These are phyloP conservation scores for Tolypocladium capitatum DNA, from an alignment of 2,329 filamentous ascomycete genomes.

Conservation along the genomic window DNA sequence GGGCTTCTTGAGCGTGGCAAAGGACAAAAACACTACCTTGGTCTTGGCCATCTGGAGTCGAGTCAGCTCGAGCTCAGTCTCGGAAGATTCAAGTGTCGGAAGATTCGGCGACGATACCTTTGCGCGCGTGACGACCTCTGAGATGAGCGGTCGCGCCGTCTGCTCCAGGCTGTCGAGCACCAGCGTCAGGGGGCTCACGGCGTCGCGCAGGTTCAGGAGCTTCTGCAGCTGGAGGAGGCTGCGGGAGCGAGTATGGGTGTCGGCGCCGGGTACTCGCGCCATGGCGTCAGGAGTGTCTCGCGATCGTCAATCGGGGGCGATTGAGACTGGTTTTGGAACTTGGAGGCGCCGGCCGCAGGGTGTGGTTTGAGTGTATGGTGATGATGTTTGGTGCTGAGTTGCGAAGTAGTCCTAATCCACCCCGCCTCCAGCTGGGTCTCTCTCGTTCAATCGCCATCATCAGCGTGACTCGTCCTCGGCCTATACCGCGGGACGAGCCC, in stretches of 20 bases:
- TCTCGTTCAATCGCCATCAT: no score
- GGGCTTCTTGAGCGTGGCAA: conserved; percentile 56
- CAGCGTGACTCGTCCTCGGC: no score
- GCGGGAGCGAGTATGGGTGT: conserved; percentile 64
- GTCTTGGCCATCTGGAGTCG: conserved; percentile 41
- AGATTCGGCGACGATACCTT: conserved; percentile 35
- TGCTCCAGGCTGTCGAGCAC: conserved; percentile 79
- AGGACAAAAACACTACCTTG: conserved; percentile 65
- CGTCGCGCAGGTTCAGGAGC: conserved; percentile 64
- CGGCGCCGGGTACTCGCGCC: conserved; percentile 41
- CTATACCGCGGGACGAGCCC: no score
- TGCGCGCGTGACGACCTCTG: conserved; percentile 63
- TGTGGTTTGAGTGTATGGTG: background rate
- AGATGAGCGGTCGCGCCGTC: conserved; percentile 53
- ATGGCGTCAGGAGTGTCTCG: conserved; percentile 19
- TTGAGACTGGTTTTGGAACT: background rate
- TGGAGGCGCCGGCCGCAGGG: background rate
- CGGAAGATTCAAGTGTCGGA: conserved; percentile 5
- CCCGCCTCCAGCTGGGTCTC: background rate
- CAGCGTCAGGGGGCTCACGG: conserved; percentile 74
- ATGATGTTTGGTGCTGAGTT: no score
- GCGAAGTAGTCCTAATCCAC: no score
- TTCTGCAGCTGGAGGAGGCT: conserved; percentile 75
- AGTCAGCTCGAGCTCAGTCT: background rate
- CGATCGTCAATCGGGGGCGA: background rate